Evolutionary conservation across 495 filamentous ascomycete genomes (phyloP).

Genomic region (Cairneyella variabilis): DNA sequence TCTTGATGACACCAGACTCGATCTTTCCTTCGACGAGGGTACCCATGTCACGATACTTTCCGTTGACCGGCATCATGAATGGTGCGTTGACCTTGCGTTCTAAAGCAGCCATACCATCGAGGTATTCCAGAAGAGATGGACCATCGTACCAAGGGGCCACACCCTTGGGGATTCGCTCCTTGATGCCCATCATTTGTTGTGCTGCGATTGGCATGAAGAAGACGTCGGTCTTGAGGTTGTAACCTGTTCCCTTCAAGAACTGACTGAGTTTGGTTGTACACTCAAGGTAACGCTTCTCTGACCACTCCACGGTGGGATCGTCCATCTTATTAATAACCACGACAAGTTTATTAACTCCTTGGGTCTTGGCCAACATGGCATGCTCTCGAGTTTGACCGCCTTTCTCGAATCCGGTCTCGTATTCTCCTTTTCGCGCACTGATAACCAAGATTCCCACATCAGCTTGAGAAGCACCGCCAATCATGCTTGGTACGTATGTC

Average conservation of each 20-base stretch:
- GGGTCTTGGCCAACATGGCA: constrained; percentile 95
- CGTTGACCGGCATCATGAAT: constrained; percentile 98
- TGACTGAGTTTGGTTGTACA: constrained; percentile 83
- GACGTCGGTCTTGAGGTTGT: constrained; percentile 87
- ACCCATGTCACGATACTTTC: constrained; percentile 96
- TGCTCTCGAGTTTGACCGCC: constrained; percentile 97
- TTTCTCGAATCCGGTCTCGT: constrained; percentile 99
- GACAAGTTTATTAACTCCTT: constrained; percentile 91
- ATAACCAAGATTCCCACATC: constrained; percentile 97
- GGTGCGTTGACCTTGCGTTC: constrained; percentile 96
- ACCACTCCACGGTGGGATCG: constrained; percentile 93
- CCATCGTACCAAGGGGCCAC: constrained; percentile 80
- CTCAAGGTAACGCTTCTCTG: constrained; percentile 83
- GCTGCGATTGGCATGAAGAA: constrained; percentile 96
- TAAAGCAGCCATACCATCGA: constrained; percentile 83
- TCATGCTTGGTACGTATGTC: constrained; percentile 94
- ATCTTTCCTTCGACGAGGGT: constrained; percentile 98
- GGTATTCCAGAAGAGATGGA: constrained; percentile 91
- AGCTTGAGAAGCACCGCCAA: constrained; percentile 92
- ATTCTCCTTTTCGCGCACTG: constrained; percentile 95
- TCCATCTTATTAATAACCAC: constrained; percentile 98
- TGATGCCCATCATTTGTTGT: constrained; percentile 78
- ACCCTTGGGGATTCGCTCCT: constrained; percentile 77
- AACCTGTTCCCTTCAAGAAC: constrained; percentile 88
- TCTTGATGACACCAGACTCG: constrained; percentile 88